These are phyloP conservation scores for Beauveria asiatica DNA, from an alignment of 2,329 filamentous ascomycete genomes.

Conservation along the genomic window DNA sequence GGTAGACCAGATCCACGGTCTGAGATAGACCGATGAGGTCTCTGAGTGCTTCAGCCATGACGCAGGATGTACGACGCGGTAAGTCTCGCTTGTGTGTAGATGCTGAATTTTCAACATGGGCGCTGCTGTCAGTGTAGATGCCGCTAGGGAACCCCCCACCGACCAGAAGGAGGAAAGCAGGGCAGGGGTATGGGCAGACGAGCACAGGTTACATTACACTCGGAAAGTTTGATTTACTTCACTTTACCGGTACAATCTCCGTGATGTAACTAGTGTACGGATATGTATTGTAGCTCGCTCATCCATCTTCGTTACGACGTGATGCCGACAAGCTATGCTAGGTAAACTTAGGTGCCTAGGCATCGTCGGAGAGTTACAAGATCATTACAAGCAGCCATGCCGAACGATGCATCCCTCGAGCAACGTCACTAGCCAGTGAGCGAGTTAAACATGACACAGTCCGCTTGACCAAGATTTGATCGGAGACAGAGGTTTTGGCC, in stretches of 20 bases:
- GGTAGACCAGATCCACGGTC: constrained; percentile 56
- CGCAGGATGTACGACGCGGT: not conserved
- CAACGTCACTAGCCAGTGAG: no score
- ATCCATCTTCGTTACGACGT: no score
- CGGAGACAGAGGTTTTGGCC: not conserved
- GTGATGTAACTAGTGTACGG: no score
- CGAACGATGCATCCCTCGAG: not conserved
- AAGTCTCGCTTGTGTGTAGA: not conserved
- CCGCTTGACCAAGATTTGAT: not conserved
- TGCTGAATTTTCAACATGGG: not conserved
- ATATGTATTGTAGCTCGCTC: no score
- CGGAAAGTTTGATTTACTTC: no score
- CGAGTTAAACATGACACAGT: not conserved
- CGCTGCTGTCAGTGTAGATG: not conserved
- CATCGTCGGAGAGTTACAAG: not conserved
- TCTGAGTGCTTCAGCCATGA: constrained; percentile 29
- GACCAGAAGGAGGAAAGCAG: not conserved
- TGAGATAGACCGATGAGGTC: constrained; percentile 34
- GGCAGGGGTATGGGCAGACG: not conserved
- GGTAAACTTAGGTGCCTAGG: not conserved
- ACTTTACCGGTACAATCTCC: no score
- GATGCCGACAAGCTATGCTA: not conserved
- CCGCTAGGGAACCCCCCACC: not conserved
- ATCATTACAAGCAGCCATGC: not conserved
- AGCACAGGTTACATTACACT: no score